phyloP scores from a whole-genome alignment of 805 yeast genomes.

The Saccharomycopsis fibuligera region DNA sequence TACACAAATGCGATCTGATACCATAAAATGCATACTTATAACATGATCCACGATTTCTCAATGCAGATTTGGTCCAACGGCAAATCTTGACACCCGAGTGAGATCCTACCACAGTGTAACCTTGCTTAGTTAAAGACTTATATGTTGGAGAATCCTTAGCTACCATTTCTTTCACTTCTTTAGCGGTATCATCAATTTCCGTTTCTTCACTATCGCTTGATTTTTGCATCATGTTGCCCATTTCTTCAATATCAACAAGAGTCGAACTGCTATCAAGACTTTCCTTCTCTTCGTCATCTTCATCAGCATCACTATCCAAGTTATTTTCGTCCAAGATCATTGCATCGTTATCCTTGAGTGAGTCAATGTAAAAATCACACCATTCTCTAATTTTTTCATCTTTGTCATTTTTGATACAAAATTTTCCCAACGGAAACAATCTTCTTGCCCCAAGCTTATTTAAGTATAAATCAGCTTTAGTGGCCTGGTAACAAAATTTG shows the following conservation, averaged over 20 bases:
- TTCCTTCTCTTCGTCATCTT: constrained; percentile 33
- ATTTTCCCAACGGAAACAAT: constrained; percentile 73
- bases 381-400: constrained; percentile 58
- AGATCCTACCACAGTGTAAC: constrained; percentile 86
- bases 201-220: constrained; percentile 18
- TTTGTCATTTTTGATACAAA: constrained; percentile 71
- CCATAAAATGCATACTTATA: constrained; percentile 91
- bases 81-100: constrained; percentile 95
- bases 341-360: constrained; percentile 68
- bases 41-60: constrained; percentile 91
- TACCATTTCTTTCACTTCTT: constrained; percentile 71
- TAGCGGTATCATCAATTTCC: too few species aligned
- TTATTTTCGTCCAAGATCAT: constrained; percentile 47
- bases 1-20: constrained; percentile 81
- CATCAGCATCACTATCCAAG: constrained; percentile 48
- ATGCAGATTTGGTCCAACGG: constrained; percentile 93
- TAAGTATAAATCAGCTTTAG: constrained; percentile 62
- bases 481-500: constrained; percentile 83
- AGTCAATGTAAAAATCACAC: constrained; percentile 52
- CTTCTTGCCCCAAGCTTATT: constrained; percentile 84
- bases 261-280: constrained; percentile 29
- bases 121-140: constrained; percentile 85
- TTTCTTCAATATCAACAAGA: constrained; percentile 80
- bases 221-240: constrained; percentile 44
- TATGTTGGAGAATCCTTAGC: constrained; percentile 84